Conservation (phyloP, 2,329 filamentous ascomycete genomes). For the Diaporthe helianthi region DNA sequence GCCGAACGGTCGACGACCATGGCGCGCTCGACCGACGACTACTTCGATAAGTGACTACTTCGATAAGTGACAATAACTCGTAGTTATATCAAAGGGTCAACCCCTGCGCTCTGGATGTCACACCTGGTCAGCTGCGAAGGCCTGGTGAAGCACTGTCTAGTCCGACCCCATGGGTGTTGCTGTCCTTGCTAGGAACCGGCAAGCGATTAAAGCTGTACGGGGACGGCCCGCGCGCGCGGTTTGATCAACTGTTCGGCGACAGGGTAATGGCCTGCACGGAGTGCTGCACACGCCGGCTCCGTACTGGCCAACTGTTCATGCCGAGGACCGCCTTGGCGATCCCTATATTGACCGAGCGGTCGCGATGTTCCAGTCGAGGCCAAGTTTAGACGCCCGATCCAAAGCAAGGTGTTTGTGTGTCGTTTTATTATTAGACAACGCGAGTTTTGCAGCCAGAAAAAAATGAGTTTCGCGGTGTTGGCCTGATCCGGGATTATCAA, state of each 20-base stretch:
- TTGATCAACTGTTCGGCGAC: slow-evolving; percentile 27
- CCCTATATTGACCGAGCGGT: slow-evolving; percentile 17
- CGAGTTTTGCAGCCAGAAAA: neutral
- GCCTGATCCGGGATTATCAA: slow-evolving; percentile 24
- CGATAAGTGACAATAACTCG: neutral
- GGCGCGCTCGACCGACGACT: neutral
- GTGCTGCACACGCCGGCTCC: slow-evolving; percentile 14
- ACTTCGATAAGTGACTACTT: neutral
- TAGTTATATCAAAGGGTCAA: neutral
- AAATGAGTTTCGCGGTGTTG: slow-evolving; percentile 33
- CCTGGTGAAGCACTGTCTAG: neutral
- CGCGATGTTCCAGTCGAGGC: slow-evolving; percentile 6
- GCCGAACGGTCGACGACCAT: neutral
- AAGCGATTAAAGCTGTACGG: slow-evolving; percentile 19
- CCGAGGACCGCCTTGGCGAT: slow-evolving; percentile 28
- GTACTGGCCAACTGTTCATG: slow-evolving; percentile 32
- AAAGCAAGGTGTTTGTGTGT: neutral
- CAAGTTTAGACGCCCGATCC: neutral
- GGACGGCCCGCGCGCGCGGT: slow-evolving; percentile 31
- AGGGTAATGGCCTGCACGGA: slow-evolving; percentile 25
- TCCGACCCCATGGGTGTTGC: neutral
- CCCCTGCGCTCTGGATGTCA: neutral
- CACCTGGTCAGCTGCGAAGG: neutral
- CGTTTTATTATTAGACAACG: slow-evolving; percentile 12
- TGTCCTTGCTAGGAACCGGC: slow-evolving; percentile 11